Percentiles rank a stretch among this genome's conserved stretches.
Conservation (phyloP, 176 grass and related monocot genomes). For the Juncus effusus region DNA sequence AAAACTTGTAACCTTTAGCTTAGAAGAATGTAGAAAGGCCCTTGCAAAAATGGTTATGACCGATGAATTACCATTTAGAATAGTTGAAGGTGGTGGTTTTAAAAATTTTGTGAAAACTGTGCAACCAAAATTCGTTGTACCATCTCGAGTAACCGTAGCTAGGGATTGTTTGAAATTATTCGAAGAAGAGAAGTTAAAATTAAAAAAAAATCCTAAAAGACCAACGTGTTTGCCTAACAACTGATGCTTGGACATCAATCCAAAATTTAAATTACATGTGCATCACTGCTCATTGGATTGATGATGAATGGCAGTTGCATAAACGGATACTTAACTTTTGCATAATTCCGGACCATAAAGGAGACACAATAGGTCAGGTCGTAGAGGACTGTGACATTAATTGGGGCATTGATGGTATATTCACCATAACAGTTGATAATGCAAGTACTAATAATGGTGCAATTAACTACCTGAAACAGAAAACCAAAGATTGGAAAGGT, state of each 20-base stretch:
- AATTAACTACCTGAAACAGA: neutral
- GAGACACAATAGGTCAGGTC: slow-evolving; percentile 15
- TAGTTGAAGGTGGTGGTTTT: slow-evolving; percentile 10
- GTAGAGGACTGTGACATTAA: slow-evolving; percentile 2
- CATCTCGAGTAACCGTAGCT: slow-evolving; percentile 9
- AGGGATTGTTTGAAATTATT: slow-evolving; percentile 14
- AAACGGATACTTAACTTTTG: slow-evolving; percentile 25
- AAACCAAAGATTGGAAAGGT: slow-evolving; percentile 16
- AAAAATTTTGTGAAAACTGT: slow-evolving; percentile 10
- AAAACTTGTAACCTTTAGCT: slow-evolving; percentile 2
- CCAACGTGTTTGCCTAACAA: slow-evolving; percentile 22
- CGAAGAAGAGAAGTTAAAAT: slow-evolving; percentile 16
- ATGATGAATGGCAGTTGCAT: slow-evolving; percentile 15
- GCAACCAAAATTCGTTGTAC: slow-evolving; percentile 10
- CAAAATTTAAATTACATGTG: slow-evolving; percentile 16
- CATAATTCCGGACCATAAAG: slow-evolving; percentile 13
- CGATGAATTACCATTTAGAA: neutral
- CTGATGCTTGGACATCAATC: slow-evolving; percentile 22
- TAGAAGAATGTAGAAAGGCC: too few relatives aligned
- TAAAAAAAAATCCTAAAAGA: slow-evolving; percentile 15
- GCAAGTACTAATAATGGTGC: slow-evolving; percentile 10
- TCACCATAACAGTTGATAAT: slow-evolving; percentile 26
- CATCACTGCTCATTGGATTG: slow-evolving; percentile 23
- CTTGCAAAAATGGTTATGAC: too few relatives aligned
- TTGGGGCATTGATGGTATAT: slow-evolving; percentile 4